Evolutionary conservation across 768 basidiomycete species (phyloP), one percentile per base, ranked within the genome.

Genomic region (Clitopilus hobsonii): DNA sequence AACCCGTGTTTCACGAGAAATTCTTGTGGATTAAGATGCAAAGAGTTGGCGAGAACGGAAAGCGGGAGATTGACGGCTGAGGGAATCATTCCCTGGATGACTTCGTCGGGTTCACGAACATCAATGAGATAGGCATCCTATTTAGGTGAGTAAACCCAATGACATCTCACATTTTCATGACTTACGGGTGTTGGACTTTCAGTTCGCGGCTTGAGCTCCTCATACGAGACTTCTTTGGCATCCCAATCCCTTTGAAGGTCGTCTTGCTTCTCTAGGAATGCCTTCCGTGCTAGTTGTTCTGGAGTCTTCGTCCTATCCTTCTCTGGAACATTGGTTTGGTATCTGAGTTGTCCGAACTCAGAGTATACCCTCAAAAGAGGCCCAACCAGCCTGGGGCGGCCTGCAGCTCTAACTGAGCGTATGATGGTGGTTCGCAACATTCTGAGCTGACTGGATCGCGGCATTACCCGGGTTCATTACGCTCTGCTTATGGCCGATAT

Each of bases 61-160:
- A 98, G 81, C 4, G 95, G 94, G 18, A 98, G 70, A 69, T 94
- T 91, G 64, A 97, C 91, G 16, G 93, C 81, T 22, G 92, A 93
- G 5, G 95, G 95, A 58, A 98, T 96, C 67, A 88, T 88, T 11
- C 95, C 95, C 66, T 93, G 90, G 13, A 89, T 80, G 41, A 94
- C 90, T 67, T 97, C 95, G 60, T 91, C 84, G 1, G 88, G 90
- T 68, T 97, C 95, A 20, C 96, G 86, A n/a, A 98, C 95, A 63
- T 96, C 94, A 61, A 92, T 85, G 45, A 92, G 66, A 65, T 85
- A 90, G 4, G 81, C 75, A 56, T 87, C 76, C 90, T 92, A 22
- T 25, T 58, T 52, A 45, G 49, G 54, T 61, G 10, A 45, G 22
- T 45, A 8, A 4, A 3, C 22, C n/a, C 11, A 45, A 53, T 22